phyloP scores from a whole-genome alignment of 257 asterid genomes.

The Solanum peruvianum region DNA sequence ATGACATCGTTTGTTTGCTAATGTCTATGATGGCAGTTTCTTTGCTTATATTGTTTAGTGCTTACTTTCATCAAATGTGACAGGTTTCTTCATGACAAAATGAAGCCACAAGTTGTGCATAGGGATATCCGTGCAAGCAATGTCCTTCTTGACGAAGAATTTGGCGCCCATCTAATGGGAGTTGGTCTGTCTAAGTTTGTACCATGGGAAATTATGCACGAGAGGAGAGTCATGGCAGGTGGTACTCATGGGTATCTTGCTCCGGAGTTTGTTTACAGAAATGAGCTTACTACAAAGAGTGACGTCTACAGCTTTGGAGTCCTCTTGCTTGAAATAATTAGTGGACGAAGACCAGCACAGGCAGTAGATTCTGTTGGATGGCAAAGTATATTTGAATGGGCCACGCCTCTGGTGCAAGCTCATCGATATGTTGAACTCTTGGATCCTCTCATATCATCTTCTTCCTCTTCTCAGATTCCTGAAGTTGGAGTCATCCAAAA shows the following conservation, averaged over 20 bases:
- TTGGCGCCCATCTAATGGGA: conserved; percentile 91
- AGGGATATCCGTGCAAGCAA: conserved; percentile 89
- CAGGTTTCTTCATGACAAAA: conserved; percentile 96
- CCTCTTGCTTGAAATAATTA: conserved; percentile 80
- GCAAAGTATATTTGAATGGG: conserved; percentile 99
- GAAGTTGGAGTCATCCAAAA: conserved; percentile 75
- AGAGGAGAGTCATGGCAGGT: conserved; percentile 92
- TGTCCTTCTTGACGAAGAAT: conserved; percentile 92
- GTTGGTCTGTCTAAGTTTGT: conserved; percentile 93
- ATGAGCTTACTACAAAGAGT: conserved; percentile 93
- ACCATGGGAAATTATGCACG: conserved; percentile 98
- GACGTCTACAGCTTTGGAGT: conserved; percentile 99
- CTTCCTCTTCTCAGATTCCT: conserved; percentile 68
- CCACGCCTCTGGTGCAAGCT: conserved; percentile 86
- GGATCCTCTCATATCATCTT: conserved; percentile 71
- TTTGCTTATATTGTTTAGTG: not conserved
- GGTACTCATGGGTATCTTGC: conserved; percentile 99
- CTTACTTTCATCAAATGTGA: not conserved
- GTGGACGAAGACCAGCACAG: conserved; percentile 93
- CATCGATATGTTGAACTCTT: conserved; percentile 74
- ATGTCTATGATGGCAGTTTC: not conserved
- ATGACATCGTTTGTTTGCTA: not conserved
- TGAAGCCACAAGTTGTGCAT: conserved; percentile 98
- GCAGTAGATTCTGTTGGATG: conserved; percentile 95
- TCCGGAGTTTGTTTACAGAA: conserved; percentile 89